phyloP scores from a whole-genome alignment of 306 rosid genomes.

The Geum urbanum region DNA sequence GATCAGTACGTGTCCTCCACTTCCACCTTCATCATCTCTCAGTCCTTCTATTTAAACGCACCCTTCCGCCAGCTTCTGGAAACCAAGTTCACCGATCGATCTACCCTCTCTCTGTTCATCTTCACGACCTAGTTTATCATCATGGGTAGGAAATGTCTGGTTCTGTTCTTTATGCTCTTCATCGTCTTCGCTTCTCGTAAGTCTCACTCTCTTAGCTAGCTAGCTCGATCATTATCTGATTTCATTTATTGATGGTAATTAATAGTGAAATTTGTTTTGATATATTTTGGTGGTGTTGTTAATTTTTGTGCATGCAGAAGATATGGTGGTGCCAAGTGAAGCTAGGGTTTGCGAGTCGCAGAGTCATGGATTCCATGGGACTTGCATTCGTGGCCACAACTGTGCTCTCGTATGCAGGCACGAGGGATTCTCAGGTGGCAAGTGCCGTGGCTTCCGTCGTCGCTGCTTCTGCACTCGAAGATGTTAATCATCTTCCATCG shows the following conservation, averaged over 20 bases:
- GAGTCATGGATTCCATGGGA: slow-evolving; percentile 25
- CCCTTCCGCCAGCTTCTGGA: too few relatives aligned
- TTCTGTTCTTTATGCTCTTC: neutral
- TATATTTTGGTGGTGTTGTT: too few relatives aligned
- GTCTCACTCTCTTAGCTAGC: neutral
- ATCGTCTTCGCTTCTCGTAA: neutral
- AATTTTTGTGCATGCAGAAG: neutral
- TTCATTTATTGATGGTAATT: neutral
- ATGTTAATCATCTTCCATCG: slow-evolving; percentile 20
- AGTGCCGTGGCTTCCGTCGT: slow-evolving; percentile 41
- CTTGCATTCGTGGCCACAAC: slow-evolving; percentile 28
- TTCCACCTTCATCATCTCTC: neutral
- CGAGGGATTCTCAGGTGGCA: slow-evolving; percentile 49
- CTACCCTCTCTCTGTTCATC: neutral
- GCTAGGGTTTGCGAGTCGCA: slow-evolving; percentile 11
- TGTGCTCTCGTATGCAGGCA: slow-evolving; percentile 40
- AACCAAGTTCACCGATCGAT: neutral
- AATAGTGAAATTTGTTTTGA: neutral
- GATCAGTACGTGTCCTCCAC: neutral
- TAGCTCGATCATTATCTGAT: neutral
- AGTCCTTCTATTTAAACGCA: neutral
- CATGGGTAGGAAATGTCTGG: neutral
- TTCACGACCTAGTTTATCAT: neutral
- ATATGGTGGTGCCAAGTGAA: slow-evolving; percentile 13
- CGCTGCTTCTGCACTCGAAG: slow-evolving; percentile 45